These are phyloP conservation scores for Actinomucor elegans DNA, from an alignment of 371 early-diverging fungal species.

Conservation along the genomic window DNA sequence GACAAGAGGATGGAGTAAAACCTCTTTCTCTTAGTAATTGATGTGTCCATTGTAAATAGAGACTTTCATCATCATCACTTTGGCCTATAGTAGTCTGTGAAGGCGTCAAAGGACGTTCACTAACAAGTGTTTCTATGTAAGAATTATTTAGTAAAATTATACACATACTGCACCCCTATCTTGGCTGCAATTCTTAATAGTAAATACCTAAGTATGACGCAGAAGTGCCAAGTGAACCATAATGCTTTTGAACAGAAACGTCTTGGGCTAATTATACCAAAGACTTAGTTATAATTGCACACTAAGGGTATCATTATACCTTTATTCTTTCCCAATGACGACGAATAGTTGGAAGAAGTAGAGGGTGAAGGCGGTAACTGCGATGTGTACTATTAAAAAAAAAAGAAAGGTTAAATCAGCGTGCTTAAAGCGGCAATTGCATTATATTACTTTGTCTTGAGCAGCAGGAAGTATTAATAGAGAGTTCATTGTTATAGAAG, in stretches of 20 bases:
- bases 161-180: too few species aligned
- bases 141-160: too few species aligned
- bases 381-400: too few species aligned
- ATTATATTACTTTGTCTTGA: too few species aligned
- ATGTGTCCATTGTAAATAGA: conserved; percentile 41
- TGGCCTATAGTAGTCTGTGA: conserved; percentile 11
- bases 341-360: background rate
- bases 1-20: conserved; percentile 20
- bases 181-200: too few species aligned
- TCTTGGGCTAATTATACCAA: conserved; percentile 3
- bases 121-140: too few species aligned
- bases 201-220: conserved; percentile 11
- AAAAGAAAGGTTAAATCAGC: too few species aligned
- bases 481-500: too few species aligned
- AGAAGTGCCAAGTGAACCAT: conserved; percentile 5
- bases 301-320: background rate
- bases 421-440: too few species aligned
- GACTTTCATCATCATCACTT: conserved; percentile 33
- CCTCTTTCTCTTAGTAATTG: conserved; percentile 36
- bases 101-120: conserved; percentile 1
- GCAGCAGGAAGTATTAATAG: too few species aligned
- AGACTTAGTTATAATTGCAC: background rate
- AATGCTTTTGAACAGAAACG: background rate
- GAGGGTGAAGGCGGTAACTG: conserved; percentile 5
- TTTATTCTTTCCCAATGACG: background rate